A percentile compares a stretch with the other conserved stretches of the same genome.
Conservation (phyloP, 2,329 filamentous ascomycete genomes). For the Talaromyces funiculosus region DNA sequence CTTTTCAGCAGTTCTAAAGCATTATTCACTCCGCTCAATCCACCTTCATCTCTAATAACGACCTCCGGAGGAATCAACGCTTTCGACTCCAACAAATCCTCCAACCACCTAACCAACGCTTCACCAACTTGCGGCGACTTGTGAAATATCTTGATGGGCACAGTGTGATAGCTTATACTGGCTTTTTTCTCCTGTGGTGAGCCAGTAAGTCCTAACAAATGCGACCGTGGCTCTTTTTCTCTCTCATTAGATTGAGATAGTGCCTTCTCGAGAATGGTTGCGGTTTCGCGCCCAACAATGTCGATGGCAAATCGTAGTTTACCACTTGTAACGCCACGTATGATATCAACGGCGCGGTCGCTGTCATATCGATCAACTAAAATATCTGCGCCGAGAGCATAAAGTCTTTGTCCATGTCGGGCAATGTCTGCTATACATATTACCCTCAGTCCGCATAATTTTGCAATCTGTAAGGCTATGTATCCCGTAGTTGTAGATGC, state of each 20-base stretch:
- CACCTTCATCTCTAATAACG: constrained; percentile 59
- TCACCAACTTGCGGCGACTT: constrained; percentile 60
- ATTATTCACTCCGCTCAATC: constrained; percentile 61
- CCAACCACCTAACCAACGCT: constrained; percentile 60
- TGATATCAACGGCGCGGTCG: constrained; percentile 59
- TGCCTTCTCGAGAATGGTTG: constrained; percentile 52
- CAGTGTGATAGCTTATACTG: constrained; percentile 54
- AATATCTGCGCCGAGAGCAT: constrained; percentile 54
- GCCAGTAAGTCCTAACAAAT: constrained; percentile 64
- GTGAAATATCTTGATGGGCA: constrained; percentile 73
- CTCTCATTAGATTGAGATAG: constrained; percentile 26
- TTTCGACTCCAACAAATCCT: constrained; percentile 54
- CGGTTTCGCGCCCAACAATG: constrained; percentile 60
- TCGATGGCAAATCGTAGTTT: constrained; percentile 64
- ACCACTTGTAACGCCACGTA: constrained; percentile 53
- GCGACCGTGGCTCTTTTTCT: constrained; percentile 33
- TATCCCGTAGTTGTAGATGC: constrained; percentile 65
- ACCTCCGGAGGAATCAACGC: constrained; percentile 54
- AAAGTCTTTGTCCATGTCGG: constrained; percentile 57
- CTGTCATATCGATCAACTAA: constrained; percentile 64
- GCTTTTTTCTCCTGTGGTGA: constrained; percentile 53
- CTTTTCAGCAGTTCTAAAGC: constrained; percentile 61
- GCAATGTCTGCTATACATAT: constrained; percentile 62
- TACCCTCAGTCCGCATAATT: constrained; percentile 59
- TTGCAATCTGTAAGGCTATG: constrained; percentile 62